A percentile compares a stretch with the other conserved stretches of the same genome.
phyloP scores from a whole-genome alignment of 257 asterid genomes.

The Penstemon davidsonii region DNA sequence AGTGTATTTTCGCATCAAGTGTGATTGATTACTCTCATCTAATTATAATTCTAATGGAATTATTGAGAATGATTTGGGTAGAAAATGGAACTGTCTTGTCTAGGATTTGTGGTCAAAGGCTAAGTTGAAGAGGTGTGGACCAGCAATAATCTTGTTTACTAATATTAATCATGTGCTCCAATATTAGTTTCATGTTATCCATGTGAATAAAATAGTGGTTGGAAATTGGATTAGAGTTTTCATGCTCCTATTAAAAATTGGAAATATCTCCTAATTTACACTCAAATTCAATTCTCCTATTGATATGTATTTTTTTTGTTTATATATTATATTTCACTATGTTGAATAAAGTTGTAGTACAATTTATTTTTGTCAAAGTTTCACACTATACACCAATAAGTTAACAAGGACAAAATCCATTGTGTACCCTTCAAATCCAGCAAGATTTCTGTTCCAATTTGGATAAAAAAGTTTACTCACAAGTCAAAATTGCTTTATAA shows the following conservation, averaged over 20 bases:
- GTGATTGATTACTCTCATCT: too few species aligned
- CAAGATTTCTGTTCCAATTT: conserved; percentile 25
- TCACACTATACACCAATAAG: conserved; percentile 35
- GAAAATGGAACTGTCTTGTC: too few species aligned
- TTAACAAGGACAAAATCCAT: conserved; percentile 12
- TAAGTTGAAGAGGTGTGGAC: conserved; percentile 38
- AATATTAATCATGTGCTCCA: too few species aligned
- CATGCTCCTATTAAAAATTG: not conserved
- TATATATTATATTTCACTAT: not conserved
- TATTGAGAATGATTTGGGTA: too few species aligned
- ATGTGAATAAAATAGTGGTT: conserved; percentile 14
- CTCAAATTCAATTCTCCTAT: too few species aligned
- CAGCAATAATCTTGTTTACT: conserved; percentile 11
- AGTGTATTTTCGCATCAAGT: too few species aligned
- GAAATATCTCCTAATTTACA: too few species aligned
- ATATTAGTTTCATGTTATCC: not conserved
- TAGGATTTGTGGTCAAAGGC: conserved; percentile 27
- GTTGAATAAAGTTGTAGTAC: conserved; percentile 13
- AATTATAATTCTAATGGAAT: too few species aligned
- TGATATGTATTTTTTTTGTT: conserved; percentile 4
- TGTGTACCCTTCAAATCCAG: conserved; percentile 26
- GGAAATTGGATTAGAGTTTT: conserved; percentile 37
- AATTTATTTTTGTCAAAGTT: conserved; percentile 30
- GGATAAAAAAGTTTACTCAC: conserved; percentile 23
- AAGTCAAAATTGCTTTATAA: not conserved